Conservation (phyloP, 2,329 filamentous ascomycete genomes). For the Trichoderma koningii region DNA sequence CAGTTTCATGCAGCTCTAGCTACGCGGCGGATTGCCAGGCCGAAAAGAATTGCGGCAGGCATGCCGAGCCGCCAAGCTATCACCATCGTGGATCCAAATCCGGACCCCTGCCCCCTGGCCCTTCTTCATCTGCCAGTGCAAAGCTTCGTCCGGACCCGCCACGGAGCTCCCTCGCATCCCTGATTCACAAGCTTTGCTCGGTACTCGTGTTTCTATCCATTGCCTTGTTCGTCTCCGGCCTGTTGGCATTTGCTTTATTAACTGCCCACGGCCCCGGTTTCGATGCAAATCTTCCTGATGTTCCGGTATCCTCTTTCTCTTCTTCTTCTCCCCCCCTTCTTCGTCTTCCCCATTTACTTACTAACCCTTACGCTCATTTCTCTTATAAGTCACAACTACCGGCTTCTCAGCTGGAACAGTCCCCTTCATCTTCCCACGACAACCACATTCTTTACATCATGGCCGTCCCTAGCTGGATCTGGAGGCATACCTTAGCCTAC, state of each 20-base stretch:
- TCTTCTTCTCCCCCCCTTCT: conserved; percentile 7
- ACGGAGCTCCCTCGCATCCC: conserved; percentile 17
- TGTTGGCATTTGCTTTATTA: conserved; percentile 19
- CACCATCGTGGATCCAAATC: conserved; percentile 20
- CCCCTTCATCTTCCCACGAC: conserved; percentile 1
- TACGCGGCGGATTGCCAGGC: not conserved
- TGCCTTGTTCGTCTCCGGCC: conserved; percentile 13
- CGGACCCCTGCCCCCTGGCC: conserved; percentile 11
- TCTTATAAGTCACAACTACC: conserved; percentile 13
- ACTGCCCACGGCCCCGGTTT: conserved; percentile 11
- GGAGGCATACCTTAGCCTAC: conserved; percentile 21
- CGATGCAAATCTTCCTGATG: conserved; percentile 5
- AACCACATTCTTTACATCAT: conserved; percentile 24
- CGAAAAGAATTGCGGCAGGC: conserved; percentile 17
- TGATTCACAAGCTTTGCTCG: conserved; percentile 28
- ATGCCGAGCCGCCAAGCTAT: conserved; percentile 22
- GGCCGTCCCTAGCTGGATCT: conserved; percentile 25
- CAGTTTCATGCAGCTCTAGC: conserved; percentile 13
- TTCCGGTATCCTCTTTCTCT: conserved; percentile 5
- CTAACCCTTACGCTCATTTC: conserved; percentile 9
- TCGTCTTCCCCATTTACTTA: not conserved
- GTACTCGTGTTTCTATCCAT: conserved; percentile 17
- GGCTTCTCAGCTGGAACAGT: conserved; percentile 19
- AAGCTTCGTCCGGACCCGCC: conserved; percentile 17
- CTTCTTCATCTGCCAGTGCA: conserved; percentile 21